Evolutionary conservation across 2,329 filamentous ascomycete genomes (phyloP).

Genomic region (Colletotrichum karsti): DNA sequence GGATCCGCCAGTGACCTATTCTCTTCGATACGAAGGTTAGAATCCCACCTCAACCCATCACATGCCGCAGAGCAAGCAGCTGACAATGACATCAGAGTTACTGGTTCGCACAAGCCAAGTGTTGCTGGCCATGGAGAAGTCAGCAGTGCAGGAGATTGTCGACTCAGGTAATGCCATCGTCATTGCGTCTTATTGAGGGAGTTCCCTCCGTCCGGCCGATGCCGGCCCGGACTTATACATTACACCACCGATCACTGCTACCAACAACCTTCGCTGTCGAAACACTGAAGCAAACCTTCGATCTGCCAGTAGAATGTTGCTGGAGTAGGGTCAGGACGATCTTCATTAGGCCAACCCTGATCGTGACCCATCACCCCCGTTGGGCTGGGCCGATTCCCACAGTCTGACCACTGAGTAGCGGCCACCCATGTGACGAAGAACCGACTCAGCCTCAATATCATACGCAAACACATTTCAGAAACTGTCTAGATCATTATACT

Average conservation of each 20-base stretch:
- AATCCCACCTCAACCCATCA: background rate
- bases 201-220: constrained; percentile 28
- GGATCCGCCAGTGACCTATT: constrained; percentile 74
- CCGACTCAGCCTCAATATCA: background rate
- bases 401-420: constrained; percentile 16
- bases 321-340: background rate
- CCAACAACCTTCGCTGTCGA: background rate
- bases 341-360: background rate
- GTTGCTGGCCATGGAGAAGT: constrained; percentile 72
- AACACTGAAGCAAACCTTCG: background rate
- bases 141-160: constrained; percentile 65
- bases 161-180: constrained; percentile 73
- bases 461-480: background rate
- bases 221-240: background rate
- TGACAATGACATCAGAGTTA: constrained; percentile 63
- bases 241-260: background rate
- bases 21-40: constrained; percentile 77
- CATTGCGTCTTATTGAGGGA: constrained; percentile 57
- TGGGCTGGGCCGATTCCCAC: constrained; percentile 11
- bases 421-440: constrained; percentile 9
- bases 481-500: background rate
- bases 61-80: background rate
- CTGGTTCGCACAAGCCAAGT: constrained; percentile 71
- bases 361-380: background rate
- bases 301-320: background rate